phyloP scores from a whole-genome alignment of 495 filamentous ascomycete genomes.

The Talaromyces liani region DNA sequence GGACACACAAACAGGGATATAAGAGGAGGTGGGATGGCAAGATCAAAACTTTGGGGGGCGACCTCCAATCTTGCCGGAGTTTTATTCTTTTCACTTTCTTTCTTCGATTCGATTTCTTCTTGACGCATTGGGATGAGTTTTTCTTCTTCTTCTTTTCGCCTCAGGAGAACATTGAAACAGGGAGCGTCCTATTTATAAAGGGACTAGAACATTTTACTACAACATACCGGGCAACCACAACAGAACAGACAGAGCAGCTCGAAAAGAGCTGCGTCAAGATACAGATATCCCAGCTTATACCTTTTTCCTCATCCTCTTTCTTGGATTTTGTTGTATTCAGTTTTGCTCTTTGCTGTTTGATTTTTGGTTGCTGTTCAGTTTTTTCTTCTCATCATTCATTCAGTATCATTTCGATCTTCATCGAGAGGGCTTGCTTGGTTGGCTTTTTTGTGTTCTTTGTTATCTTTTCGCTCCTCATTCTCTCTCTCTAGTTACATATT shows the following conservation, averaged over 20 bases:
- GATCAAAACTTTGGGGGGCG: conserved; percentile 4
- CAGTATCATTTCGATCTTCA: conserved; percentile 10
- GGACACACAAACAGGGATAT: not conserved
- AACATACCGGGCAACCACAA: not conserved
- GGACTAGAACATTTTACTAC: not conserved
- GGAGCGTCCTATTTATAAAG: not conserved
- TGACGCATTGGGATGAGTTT: not conserved
- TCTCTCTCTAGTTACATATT: conserved; percentile 1
- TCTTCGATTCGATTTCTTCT: not conserved
- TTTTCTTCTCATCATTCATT: conserved; percentile 7
- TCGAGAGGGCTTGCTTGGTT: conserved; percentile 1
- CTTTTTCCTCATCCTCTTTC: not conserved
- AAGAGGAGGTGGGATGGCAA: conserved; percentile 6
- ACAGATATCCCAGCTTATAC: not conserved
- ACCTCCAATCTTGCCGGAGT: conserved; percentile 7
- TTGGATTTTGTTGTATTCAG: not conserved
- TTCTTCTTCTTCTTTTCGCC: not conserved
- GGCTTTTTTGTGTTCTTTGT: conserved; percentile 4
- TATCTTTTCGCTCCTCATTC: conserved; percentile 6
- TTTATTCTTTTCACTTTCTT: not conserved
- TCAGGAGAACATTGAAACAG: not conserved
- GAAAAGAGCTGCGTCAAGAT: not conserved
- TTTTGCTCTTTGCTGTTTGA: not conserved
- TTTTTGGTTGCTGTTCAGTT: not conserved
- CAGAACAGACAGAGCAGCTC: not conserved